These are phyloP conservation scores for Phytopythium cucurbitacearum DNA, from an alignment of 352 stramenopile genomes.

Conservation along the genomic window DNA sequence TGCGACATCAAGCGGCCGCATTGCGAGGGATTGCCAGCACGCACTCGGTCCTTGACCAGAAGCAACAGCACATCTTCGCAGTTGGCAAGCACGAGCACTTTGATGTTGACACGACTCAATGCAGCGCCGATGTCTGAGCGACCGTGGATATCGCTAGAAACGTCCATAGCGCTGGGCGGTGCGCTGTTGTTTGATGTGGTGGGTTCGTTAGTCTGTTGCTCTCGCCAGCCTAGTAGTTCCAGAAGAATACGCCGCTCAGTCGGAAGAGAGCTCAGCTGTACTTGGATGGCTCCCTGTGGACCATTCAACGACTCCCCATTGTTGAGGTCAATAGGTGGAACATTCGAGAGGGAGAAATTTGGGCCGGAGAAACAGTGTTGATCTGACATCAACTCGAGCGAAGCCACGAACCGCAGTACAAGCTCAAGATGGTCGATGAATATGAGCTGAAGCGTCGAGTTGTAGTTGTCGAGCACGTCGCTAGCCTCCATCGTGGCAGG, in stretches of 20 bases:
- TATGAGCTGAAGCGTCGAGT: background rate
- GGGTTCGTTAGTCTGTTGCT: background rate
- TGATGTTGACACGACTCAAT: conserved; percentile 1
- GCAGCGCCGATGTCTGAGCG: background rate
- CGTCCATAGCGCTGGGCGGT: too few species aligned
- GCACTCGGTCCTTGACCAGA: conserved; percentile 1
- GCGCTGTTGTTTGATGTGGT: too few species aligned
- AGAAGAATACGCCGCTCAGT: background rate
- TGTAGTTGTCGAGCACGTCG: background rate
- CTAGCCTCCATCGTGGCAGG: background rate
- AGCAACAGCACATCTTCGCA: background rate
- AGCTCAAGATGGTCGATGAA: background rate
- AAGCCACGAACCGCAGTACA: background rate
- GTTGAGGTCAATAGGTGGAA: background rate
- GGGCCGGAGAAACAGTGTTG: background rate
- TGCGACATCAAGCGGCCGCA: conserved; percentile 46
- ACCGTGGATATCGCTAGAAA: too few species aligned
- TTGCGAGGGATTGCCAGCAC: conserved; percentile 9
- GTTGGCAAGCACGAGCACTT: background rate
- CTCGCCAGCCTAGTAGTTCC: background rate
- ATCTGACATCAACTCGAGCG: conserved; percentile 1
- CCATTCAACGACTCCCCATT: too few species aligned
- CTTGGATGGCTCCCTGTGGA: background rate
- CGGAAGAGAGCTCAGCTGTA: background rate
- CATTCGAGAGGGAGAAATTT: background rate